phyloP scores from a whole-genome alignment of 1,284 basidiomycete species.

The Peniophora sp. region DNA sequence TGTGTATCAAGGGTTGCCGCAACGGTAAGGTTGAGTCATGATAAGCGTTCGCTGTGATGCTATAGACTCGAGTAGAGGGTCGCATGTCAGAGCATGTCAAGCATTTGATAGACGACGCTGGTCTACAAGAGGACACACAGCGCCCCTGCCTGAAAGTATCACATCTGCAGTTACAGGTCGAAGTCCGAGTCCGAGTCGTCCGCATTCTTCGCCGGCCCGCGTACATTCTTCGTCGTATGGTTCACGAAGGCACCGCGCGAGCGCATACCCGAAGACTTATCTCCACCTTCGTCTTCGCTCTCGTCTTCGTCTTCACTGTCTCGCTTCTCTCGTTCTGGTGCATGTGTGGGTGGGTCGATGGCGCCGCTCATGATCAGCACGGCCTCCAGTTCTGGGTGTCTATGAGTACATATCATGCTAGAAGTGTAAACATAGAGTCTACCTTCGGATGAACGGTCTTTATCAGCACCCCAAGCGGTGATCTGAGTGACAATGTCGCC shows the following conservation, averaged over 20 bases:
- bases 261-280: slow-evolving; percentile 38
- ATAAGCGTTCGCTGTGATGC: too few relatives aligned
- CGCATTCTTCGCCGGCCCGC: slow-evolving; percentile 34
- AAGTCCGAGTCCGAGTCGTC: slow-evolving; percentile 71
- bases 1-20: too few relatives aligned
- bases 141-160: too few relatives aligned
- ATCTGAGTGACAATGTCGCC: slow-evolving; percentile 88
- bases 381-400: slow-evolving; percentile 57
- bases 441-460: slow-evolving; percentile 80
- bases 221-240: slow-evolving; percentile 47
- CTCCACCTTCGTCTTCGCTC: slow-evolving; percentile 39
- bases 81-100: too few relatives aligned
- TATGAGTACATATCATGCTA: slow-evolving; percentile 2
- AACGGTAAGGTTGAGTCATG: too few relatives aligned
- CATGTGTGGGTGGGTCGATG: slow-evolving; percentile 43
- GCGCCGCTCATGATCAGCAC: slow-evolving; percentile 54
- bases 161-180: slow-evolving; percentile 39
- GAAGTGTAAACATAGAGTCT: slow-evolving; percentile 10
- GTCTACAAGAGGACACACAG: too few relatives aligned
- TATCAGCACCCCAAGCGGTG: slow-evolving; percentile 74
- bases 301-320: slow-evolving; percentile 26
- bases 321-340: slow-evolving; percentile 20
- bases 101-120: too few relatives aligned
- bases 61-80: too few relatives aligned
- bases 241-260: slow-evolving; percentile 55